Conservation (phyloP, 768 basidiomycete species). For the Suillus occidentalis region DNA sequence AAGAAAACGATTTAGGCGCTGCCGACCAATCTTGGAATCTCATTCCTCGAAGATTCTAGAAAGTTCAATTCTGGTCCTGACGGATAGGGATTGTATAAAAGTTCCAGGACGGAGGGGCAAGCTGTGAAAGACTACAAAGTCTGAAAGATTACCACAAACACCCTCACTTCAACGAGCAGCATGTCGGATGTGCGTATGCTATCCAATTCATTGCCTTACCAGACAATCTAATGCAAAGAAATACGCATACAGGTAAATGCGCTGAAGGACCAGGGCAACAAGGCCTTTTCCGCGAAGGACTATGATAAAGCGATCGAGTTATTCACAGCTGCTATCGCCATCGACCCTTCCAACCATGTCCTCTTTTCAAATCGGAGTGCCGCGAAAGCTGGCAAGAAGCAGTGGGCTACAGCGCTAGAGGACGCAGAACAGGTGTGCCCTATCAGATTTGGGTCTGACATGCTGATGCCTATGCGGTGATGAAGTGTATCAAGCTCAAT, state of each 20-base stretch:
- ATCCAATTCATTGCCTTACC: conserved; percentile 20
- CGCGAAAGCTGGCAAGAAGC: conserved; percentile 81
- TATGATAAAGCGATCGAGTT: conserved; percentile 86
- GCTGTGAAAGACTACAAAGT: neutral
- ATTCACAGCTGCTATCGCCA: conserved; percentile 77
- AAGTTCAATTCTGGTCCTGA: conserved; percentile 21
- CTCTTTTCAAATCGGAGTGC: conserved; percentile 93
- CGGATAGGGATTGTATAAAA: conserved; percentile 20
- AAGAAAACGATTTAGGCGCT: too few relatives aligned
- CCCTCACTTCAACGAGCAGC: conserved; percentile 15
- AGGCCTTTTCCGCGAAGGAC: conserved; percentile 91
- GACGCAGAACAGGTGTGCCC: conserved; percentile 85
- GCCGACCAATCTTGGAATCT: too few relatives aligned
- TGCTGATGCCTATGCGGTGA: conserved; percentile 8
- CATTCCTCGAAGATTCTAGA: conserved; percentile 30
- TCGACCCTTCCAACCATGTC: conserved; percentile 85
- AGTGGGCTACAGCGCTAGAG: conserved; percentile 72
- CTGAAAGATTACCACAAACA: neutral
- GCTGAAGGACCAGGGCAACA: conserved; percentile 93
- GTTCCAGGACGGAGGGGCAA: conserved; percentile 3
- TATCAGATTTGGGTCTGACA: conserved; percentile 2
- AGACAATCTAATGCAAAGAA: neutral
- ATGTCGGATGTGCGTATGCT: conserved; percentile 37
- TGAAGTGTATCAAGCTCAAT: conserved; percentile 75
- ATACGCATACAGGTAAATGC: conserved; percentile 42